These are phyloP conservation scores for Aspergillus candidus DNA, from an alignment of 2,329 filamentous ascomycete species.

Conservation along the genomic window DNA sequence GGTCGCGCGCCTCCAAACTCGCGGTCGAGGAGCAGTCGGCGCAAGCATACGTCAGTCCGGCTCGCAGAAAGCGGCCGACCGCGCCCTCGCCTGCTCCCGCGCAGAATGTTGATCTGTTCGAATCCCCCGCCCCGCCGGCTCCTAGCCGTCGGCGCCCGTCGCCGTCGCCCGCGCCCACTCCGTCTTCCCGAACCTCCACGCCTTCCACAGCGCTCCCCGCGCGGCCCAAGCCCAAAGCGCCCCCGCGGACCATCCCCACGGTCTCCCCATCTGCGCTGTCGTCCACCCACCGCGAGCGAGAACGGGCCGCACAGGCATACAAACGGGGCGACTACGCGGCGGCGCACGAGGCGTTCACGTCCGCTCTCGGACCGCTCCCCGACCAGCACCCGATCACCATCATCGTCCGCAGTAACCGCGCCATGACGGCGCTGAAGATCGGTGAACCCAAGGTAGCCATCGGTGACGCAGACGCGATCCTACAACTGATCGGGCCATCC, in stretches of 20 bases:
- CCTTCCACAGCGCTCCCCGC: conserved; percentile 42
- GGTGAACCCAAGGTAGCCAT: conserved; percentile 87
- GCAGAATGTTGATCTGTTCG: conserved; percentile 60
- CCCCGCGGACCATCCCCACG: conserved; percentile 51
- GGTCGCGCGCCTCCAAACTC: conserved; percentile 63
- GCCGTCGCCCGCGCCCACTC: conserved; percentile 25
- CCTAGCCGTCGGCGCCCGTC: conserved; percentile 28
- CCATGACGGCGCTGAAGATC: conserved; percentile 82
- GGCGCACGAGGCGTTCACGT: conserved; percentile 76
- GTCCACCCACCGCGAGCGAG: conserved; percentile 69
- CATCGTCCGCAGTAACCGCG: conserved; percentile 84
- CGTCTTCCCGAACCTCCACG: conserved; percentile 36
- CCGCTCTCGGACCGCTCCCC: conserved; percentile 69
- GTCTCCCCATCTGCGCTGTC: conserved; percentile 65
- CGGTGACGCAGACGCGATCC: conserved; percentile 71
- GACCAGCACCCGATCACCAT: conserved; percentile 75
- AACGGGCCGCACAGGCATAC: conserved; percentile 79
- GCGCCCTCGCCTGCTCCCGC: conserved; percentile 40
- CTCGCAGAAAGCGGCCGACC: conserved; percentile 62
- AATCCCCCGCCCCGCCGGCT: conserved; percentile 34
- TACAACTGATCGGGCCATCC: conserved; percentile 70
- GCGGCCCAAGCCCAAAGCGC: conserved; percentile 45
- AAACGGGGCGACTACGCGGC: conserved; percentile 88
- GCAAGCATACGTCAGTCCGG: conserved; percentile 81
- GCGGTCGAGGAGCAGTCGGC: conserved; percentile 72